phyloP scores from a whole-genome alignment of 139 green algal genomes.

The Spirogloea muscicola region DNA sequence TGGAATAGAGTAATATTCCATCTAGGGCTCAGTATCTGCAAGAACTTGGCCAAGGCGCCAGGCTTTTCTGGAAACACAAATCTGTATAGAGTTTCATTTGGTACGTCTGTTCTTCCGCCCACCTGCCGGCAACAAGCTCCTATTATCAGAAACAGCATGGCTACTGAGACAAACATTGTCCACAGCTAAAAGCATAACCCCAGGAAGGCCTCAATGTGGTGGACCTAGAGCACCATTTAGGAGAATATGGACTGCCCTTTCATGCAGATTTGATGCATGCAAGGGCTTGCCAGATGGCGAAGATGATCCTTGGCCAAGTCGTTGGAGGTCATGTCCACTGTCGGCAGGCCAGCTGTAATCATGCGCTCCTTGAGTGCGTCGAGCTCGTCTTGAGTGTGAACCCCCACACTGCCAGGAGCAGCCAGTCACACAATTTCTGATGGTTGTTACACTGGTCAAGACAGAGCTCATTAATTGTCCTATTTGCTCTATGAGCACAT shows the following conservation, averaged over 20 bases:
- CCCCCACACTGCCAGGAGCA: slow-evolving; percentile 31
- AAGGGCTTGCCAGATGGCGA: slow-evolving; percentile 78
- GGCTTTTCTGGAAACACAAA: slow-evolving; percentile 84
- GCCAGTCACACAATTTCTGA: too few relatives aligned
- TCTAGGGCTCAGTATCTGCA: slow-evolving; percentile 65
- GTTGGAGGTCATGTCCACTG: slow-evolving; percentile 69
- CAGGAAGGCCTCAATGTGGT: too few relatives aligned
- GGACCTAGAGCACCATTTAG: too few relatives aligned
- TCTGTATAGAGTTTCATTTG: slow-evolving; percentile 72
- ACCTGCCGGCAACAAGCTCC: slow-evolving; percentile 36
- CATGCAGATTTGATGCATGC: not conserved
- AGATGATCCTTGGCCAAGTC: slow-evolving; percentile 77
- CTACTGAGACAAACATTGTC: too few relatives aligned
- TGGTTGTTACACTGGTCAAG: too few relatives aligned
- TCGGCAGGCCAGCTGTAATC: slow-evolving; percentile 55
- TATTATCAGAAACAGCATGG: too few relatives aligned
- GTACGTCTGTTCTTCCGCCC: slow-evolving; percentile 60
- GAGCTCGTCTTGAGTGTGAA: slow-evolving; percentile 28
- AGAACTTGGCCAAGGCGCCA: slow-evolving; percentile 80
- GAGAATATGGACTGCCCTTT: not conserved
- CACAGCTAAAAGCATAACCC: too few relatives aligned
- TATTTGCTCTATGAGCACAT: too few relatives aligned
- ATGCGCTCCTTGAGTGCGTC: slow-evolving; percentile 62
- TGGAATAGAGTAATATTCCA: slow-evolving; percentile 97
- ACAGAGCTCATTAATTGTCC: too few relatives aligned